Evolutionary conservation across 345 rosid species (phyloP).

Genomic region (Melaleuca quinquenervia): DNA sequence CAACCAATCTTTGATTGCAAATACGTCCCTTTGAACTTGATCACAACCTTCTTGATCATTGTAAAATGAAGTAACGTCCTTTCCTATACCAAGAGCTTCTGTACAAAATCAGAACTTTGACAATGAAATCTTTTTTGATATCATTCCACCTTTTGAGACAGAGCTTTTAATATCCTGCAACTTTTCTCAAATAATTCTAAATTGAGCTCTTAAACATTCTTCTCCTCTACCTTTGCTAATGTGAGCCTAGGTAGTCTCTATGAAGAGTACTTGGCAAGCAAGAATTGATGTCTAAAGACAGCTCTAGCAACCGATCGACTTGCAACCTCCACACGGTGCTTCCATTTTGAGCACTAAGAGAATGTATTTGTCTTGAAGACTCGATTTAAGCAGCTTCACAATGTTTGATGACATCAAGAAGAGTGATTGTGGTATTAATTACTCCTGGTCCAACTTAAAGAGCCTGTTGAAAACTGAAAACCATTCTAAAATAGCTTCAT

Average conservation of each 20-base stretch:
- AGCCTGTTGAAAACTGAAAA: neutral
- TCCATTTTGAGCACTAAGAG: neutral
- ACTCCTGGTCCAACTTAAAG: neutral
- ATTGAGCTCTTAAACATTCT: neutral
- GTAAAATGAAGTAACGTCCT: too few relatives aligned
- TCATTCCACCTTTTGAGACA: too few relatives aligned
- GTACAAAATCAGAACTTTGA: too few relatives aligned
- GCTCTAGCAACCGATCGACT: neutral
- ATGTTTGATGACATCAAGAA: neutral
- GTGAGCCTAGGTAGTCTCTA: neutral
- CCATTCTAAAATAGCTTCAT: neutral
- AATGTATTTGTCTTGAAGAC: neutral
- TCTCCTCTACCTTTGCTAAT: neutral
- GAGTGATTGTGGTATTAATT: neutral
- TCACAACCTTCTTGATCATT: too few relatives aligned
- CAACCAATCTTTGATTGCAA: too few relatives aligned
- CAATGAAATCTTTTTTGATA: too few relatives aligned
- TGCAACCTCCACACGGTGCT: neutral
- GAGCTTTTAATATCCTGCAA: too few relatives aligned
- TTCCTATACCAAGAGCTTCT: too few relatives aligned
- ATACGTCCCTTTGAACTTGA: too few relatives aligned
- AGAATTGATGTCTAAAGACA: neutral
- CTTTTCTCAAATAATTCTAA: too few relatives aligned
- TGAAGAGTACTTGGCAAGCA: neutral
- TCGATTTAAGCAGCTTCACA: neutral